Evolutionary conservation across 139 green algal genomes (phyloP).

Genomic region (Mesostigma viride): DNA sequence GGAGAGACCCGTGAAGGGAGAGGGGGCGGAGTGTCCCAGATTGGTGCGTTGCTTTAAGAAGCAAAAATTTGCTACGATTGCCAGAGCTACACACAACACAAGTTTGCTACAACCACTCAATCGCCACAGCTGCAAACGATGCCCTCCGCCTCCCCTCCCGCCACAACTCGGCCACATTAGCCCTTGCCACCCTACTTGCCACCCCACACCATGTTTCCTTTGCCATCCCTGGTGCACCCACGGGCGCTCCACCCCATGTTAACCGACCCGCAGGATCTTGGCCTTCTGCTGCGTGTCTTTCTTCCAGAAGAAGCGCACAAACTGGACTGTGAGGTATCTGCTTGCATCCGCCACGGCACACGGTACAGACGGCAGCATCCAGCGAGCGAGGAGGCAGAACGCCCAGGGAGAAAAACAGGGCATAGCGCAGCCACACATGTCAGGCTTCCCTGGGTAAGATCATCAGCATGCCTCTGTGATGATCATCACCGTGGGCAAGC

Average conservation of each 20-base stretch:
- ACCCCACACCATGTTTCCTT: background rate
- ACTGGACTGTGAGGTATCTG: slow-evolving; percentile 78
- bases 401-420: too few relatives aligned
- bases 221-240: background rate
- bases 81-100: too few relatives aligned
- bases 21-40: too few relatives aligned
- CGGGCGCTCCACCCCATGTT: background rate
- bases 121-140: too few relatives aligned
- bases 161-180: background rate
- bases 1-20: too few relatives aligned
- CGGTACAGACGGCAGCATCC: background rate
- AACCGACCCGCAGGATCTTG: slow-evolving; percentile 79
- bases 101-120: too few relatives aligned
- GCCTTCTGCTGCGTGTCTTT: slow-evolving; percentile 73
- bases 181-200: background rate
- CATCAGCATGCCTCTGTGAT: too few relatives aligned
- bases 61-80: too few relatives aligned
- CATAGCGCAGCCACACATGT: too few relatives aligned
- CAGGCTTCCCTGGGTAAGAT: too few relatives aligned
- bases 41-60: too few relatives aligned
- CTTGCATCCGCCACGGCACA: background rate
- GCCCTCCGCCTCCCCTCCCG: background rate
- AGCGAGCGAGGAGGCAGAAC: background rate
- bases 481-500: too few relatives aligned
- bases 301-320: slow-evolving; percentile 95